Conservation (phyloP, 306 rosid species). For the Medicago arabica region DNA sequence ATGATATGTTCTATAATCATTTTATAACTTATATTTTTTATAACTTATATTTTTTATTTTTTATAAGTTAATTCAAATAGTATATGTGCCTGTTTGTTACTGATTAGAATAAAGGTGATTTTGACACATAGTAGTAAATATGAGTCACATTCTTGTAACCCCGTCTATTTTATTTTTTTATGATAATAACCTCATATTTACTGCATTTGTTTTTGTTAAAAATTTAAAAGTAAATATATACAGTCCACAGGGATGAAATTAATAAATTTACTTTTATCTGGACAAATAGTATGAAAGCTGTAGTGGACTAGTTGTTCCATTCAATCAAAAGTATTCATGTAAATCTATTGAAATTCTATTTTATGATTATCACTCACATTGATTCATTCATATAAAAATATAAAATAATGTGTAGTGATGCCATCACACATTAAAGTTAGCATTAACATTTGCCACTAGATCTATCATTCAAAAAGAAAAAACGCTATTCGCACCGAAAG, state of each 20-base stretch:
- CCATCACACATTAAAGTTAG: neutral
- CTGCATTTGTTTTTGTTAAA: neutral
- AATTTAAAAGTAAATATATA: neutral
- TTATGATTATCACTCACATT: neutral
- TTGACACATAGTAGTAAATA: too few relatives aligned
- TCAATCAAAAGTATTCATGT: neutral
- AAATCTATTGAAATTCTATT: neutral
- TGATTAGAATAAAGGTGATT: too few relatives aligned
- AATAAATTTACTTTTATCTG: neutral
- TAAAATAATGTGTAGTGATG: neutral
- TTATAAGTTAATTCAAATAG: too few relatives aligned
- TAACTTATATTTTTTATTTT: too few relatives aligned
- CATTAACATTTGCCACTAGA: constrained; percentile 2
- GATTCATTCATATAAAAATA: neutral
- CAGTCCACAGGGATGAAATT: neutral
- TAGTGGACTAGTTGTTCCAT: neutral
- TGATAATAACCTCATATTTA: too few relatives aligned
- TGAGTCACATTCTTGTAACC: too few relatives aligned
- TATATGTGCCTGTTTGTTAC: too few relatives aligned
- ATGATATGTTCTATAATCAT: too few relatives aligned
- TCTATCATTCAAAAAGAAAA: neutral
- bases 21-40: too few relatives aligned
- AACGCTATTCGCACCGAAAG: constrained; percentile 11
- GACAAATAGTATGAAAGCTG: neutral
- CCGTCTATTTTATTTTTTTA: too few relatives aligned